Evolutionary conservation across 768 basidiomycete species (phyloP).

Genomic region (Termitomyces sp.): DNA sequence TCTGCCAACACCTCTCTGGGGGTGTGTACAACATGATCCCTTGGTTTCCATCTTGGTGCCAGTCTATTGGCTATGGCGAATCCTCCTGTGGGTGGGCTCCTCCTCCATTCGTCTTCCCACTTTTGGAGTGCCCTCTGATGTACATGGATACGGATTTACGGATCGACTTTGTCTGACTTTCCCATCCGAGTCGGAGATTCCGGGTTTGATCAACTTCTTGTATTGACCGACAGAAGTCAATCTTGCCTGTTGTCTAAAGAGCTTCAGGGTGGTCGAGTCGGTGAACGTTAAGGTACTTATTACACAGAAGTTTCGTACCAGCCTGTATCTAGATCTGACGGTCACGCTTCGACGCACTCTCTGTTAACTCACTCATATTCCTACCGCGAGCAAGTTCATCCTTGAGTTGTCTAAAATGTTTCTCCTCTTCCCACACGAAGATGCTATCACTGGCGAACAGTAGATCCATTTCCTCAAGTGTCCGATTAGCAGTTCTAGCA

Average conservation of each 20-base stretch:
- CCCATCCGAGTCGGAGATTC: neutral
- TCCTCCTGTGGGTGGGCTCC: too few relatives aligned
- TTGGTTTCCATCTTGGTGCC: too few relatives aligned
- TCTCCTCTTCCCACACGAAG: constrained; percentile 40
- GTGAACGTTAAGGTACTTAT: too few relatives aligned
- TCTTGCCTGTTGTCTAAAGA: neutral
- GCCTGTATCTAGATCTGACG: neutral
- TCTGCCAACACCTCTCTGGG: too few relatives aligned
- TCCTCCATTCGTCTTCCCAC: too few relatives aligned
- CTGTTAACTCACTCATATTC: constrained; percentile 13
- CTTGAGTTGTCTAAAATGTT: constrained; percentile 30
- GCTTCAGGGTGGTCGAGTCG: neutral
- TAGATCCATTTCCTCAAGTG: constrained; percentile 39
- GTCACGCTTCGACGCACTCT: neutral
- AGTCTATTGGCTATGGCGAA: too few relatives aligned
- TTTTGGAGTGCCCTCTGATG: too few relatives aligned
- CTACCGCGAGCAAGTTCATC: constrained; percentile 19
- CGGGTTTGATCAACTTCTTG: neutral
- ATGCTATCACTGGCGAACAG: constrained; percentile 38
- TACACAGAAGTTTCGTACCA: too few relatives aligned
- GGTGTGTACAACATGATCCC: too few relatives aligned
- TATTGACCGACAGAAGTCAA: neutral
- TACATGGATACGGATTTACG: neutral
- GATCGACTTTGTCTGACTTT: neutral
- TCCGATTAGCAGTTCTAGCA: constrained; percentile 30